phyloP scores from a whole-genome alignment of 768 basidiomycete genomes.

The Suillus subaureus region DNA sequence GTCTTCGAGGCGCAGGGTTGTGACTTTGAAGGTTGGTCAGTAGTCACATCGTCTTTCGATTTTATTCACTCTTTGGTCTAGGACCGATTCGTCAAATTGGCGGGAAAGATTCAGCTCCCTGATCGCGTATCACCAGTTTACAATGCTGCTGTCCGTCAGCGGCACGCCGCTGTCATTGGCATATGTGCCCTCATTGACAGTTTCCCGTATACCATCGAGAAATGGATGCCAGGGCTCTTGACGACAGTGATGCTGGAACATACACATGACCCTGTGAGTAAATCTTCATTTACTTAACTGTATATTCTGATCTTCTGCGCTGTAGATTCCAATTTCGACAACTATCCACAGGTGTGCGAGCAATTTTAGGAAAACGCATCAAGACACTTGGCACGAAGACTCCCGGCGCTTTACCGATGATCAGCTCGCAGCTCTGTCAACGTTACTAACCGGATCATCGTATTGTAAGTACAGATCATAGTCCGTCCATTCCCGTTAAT shows the following conservation, averaged over 20 bases:
- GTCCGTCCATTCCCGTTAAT: slow-evolving; percentile 19
- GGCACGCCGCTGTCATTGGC: slow-evolving; percentile 89
- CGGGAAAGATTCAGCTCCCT: slow-evolving; percentile 69
- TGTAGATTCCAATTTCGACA: slow-evolving; percentile 80
- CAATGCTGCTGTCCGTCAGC: slow-evolving; percentile 68
- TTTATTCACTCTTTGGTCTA: slow-evolving; percentile 26
- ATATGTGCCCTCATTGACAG: slow-evolving; percentile 90
- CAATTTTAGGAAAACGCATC: slow-evolving; percentile 80
- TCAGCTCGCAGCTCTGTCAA: slow-evolving; percentile 78
- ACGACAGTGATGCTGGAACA: slow-evolving; percentile 80
- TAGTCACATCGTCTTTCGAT: background rate
- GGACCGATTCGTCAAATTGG: slow-evolving; percentile 80
- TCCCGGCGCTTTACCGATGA: slow-evolving; percentile 84
- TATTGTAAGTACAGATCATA: slow-evolving; percentile 56
- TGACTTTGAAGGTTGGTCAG: slow-evolving; percentile 64
- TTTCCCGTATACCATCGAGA: slow-evolving; percentile 90
- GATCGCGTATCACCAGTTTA: slow-evolving; percentile 65
- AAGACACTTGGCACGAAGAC: slow-evolving; percentile 91
- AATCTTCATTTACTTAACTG: slow-evolving; percentile 4
- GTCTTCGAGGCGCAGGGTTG: slow-evolving; percentile 75
- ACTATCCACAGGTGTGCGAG: slow-evolving; percentile 81
- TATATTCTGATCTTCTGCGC: slow-evolving; percentile 11
- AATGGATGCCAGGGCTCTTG: slow-evolving; percentile 86
- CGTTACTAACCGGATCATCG: slow-evolving; percentile 83
- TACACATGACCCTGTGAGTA: slow-evolving; percentile 75